Base-by-base conservation (phyloP, 176 grass and related monocot species). In the Carex scoparia region DNA sequence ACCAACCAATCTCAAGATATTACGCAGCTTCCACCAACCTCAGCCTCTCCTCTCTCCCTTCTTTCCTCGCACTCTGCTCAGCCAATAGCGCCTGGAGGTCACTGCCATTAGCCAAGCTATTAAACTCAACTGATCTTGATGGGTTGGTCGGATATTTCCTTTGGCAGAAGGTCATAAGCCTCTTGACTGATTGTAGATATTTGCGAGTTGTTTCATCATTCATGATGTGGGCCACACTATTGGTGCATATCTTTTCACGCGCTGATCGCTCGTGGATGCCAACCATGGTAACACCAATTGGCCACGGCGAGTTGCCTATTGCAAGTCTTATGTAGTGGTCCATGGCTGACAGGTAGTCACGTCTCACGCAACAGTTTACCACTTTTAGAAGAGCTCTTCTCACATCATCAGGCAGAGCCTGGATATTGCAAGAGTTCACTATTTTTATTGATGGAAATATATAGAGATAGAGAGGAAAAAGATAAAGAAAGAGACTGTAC, bases 271-370 rank as follows among this genome's bases (percentile, higher is more conserved):
- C 92, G 14, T 97, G 94, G n/a, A 97, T 94, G 79, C 94, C 94
- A 54, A 94, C 94, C 92, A 94, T 94, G 0, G 94, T 97, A 11
- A 97, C 90, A 37, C 94, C 94, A 83, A 94, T 97, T 3, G 94
- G 92, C 90, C 94, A 97, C 10, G 94, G 92, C n/a, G 94, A 88
- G 91, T 97, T 97, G 49, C 92, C 94, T n/a, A 97, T 97, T 14
- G 94, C 90, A 27, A 94, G 70, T 84, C 85, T 94, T 65, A 97
- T 97, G 57, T 94, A 94, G 10, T 59, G 86, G 86, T 94, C 90
- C 87, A 88, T 88, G 8, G 94, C 92, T 2, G 87, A 88, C 69
- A 97, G 53, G 65, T 97, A 92, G 66, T 97, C 88, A 60, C 94
- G 87, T 79, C 63, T 90, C 90, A 83, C 56, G 85, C 94, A 97